Evolutionary conservation across 129 eudicot species (phyloP), one percentile per base, ranked within the genome.

Genomic region (Tagetes patula): DNA sequence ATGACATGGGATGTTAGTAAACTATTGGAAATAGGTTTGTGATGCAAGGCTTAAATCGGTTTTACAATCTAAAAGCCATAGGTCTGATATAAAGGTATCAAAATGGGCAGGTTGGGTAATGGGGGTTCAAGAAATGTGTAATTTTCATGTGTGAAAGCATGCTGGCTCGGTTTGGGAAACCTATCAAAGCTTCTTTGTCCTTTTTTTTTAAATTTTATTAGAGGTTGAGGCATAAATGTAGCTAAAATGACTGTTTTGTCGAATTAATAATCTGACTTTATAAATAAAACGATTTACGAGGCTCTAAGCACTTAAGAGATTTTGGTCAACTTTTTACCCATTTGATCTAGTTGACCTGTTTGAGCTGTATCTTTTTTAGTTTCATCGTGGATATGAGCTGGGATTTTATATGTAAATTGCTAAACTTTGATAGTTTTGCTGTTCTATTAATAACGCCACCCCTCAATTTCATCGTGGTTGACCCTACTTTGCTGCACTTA

Each of bases 41-140:
- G n/a, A n/a, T n/a, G n/a, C n/a, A n/a, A n/a, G n/a, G n/a, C n/a
- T n/a, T n/a, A n/a, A n/a, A n/a, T n/a, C n/a, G n/a, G 14, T 50
- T 53, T 5, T 53, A 10, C 33, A 53, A 53, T 53, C 59, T 3
- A 2, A 14, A 53, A 53, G 34, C 20, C 8, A 14, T 53, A 53
- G 0, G 59, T 32, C 9, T 31, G 14, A 58, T 8, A n/a, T n/a
- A 50, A 50, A 50, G 56, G 56, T 53, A 50, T 32, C 32, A 53
- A 52, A 52, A 53, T 53, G 59, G 59, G 59, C 9, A 53, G 55
- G 59, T 6, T 53, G 59, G 59, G 59, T 53, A 7, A 53, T 14
- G 27, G 31, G 30, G 30, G 27, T 50, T 50, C 56, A 3, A 30
- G 56, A 50, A 50, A 50, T 13, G 56, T 27, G 56, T 50, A 50